Percentiles rank a stretch among this genome's conserved stretches.
Conservation (phyloP, 192 early-diverging fungal genomes). For the Podila epigama region DNA sequence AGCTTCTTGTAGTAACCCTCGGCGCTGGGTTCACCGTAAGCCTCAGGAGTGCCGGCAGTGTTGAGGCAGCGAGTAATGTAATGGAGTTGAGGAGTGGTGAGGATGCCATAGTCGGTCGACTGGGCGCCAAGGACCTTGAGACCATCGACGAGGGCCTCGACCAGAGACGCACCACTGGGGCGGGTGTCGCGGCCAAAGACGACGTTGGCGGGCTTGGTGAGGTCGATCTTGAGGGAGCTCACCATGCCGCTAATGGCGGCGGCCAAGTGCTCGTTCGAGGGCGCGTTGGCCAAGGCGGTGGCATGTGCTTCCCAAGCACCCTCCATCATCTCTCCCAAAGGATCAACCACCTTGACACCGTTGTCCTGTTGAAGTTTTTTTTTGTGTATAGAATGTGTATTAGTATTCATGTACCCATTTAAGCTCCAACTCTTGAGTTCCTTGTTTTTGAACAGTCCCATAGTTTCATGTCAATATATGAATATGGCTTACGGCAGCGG, state of each 20-base stretch:
- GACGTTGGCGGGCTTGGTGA: slow-evolving; percentile 70
- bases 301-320: slow-evolving; percentile 95
- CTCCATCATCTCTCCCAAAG: slow-evolving; percentile 97
- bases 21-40: slow-evolving; percentile 90
- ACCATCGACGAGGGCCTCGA: slow-evolving; percentile 82
- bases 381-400: background rate
- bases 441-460: no score
- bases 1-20: slow-evolving; percentile 96
- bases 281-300: slow-evolving; percentile 88
- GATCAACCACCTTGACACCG: slow-evolving; percentile 98
- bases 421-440: background rate
- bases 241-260: slow-evolving; percentile 70
- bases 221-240: slow-evolving; percentile 72
- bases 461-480: background rate
- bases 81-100: slow-evolving; percentile 98
- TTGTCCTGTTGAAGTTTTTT: slow-evolving; percentile 74
- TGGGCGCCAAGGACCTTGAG: slow-evolving; percentile 74
- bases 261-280: slow-evolving; percentile 67
- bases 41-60: slow-evolving; percentile 70
- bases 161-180: slow-evolving; percentile 86
- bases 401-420: background rate
- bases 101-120: slow-evolving; percentile 82
- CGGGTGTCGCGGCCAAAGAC: slow-evolving; percentile 94
- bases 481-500: slow-evolving; percentile 67
- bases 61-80: slow-evolving; percentile 92